phyloP scores from a whole-genome alignment of 768 basidiomycete genomes.

The Rhodotorula toruloides region DNA sequence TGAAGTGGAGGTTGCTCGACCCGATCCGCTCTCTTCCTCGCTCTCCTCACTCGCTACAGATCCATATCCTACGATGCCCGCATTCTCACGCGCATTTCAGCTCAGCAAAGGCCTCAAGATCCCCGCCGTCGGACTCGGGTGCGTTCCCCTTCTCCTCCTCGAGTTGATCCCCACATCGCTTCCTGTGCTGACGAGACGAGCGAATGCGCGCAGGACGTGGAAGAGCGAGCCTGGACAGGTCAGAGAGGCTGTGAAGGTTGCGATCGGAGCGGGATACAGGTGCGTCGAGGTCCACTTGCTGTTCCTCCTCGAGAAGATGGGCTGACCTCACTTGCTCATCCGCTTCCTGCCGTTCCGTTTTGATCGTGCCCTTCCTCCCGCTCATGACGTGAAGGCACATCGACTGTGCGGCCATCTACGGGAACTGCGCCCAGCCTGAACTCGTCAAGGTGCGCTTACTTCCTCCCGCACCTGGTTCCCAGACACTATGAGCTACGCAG shows the following conservation, averaged over 20 bases:
- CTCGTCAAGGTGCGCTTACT: constrained; percentile 48
- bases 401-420: no score
- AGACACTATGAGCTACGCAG: no score
- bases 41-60: background rate
- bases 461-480: background rate
- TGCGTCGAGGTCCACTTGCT: background rate
- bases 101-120: constrained; percentile 19
- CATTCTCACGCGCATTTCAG: background rate
- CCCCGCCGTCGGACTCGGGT: constrained; percentile 35
- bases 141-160: background rate
- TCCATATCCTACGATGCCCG: constrained; percentile 4
- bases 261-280: constrained; percentile 65
- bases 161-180: no score
- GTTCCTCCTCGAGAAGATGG: constrained; percentile 14
- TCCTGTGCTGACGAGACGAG: background rate
- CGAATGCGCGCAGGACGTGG: constrained; percentile 14
- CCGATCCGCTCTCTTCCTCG: background rate
- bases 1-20: no score
- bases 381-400: constrained; percentile 6
- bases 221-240: constrained; percentile 29
- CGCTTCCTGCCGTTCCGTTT: rapidly evolving
- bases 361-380: background rate
- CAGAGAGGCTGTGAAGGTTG: constrained; percentile 42
- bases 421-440: constrained; percentile 53
- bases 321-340: background rate